Evolutionary conservation across 2,329 filamentous ascomycete genomes (phyloP).

Genomic region (Aspergillus alliaceus): DNA sequence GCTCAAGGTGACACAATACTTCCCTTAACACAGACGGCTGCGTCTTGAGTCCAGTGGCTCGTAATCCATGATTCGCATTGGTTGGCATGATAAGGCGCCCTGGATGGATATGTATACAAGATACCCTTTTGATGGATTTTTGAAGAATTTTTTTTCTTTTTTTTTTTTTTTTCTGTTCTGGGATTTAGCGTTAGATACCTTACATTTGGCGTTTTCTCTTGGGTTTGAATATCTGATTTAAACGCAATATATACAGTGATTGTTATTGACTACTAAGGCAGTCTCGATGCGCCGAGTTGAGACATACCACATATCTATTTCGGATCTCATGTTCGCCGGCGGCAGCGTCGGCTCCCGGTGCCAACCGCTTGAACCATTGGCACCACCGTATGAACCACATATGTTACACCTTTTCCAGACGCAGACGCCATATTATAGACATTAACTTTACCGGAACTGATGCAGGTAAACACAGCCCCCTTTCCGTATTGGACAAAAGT

Average conservation of each 20-base stretch:
- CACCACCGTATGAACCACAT: background rate
- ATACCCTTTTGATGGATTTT: slow-evolving; percentile 11
- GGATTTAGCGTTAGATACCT: background rate
- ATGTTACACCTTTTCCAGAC: background rate
- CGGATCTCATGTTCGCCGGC: background rate
- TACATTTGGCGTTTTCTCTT: slow-evolving; percentile 2
- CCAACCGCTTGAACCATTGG: background rate
- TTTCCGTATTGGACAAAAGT: background rate
- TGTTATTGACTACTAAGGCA: slow-evolving; percentile 14
- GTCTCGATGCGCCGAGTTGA: slow-evolving; percentile 2
- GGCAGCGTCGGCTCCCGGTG: background rate
- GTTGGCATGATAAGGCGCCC: slow-evolving; percentile 9
- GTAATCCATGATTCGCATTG: background rate
- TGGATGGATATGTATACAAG: slow-evolving; percentile 7
- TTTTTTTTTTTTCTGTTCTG: background rate
- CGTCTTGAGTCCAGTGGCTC: background rate
- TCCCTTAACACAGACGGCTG: background rate
- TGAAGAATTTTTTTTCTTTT: background rate
- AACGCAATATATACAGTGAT: slow-evolving; percentile 11
- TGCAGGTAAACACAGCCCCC: background rate
- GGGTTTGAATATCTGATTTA: slow-evolving; percentile 6
- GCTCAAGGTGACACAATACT: background rate
- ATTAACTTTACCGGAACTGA: background rate
- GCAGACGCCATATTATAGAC: background rate
- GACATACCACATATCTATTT: background rate